These are phyloP conservation scores for Talaromyces rugulosus DNA, from an alignment of 2,329 filamentous ascomycete genomes.

Conservation along the genomic window DNA sequence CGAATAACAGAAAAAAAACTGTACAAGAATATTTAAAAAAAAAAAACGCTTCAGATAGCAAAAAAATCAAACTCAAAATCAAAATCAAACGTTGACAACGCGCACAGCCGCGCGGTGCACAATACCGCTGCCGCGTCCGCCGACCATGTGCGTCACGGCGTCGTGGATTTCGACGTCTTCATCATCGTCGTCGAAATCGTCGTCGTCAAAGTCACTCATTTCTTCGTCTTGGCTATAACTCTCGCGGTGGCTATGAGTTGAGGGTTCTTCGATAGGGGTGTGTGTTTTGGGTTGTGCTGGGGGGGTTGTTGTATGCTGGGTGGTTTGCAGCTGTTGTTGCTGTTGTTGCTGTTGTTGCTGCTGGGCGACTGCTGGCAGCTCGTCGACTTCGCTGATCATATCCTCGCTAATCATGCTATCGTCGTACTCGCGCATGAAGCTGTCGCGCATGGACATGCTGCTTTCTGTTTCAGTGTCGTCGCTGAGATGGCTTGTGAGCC, in stretches of 20 bases:
- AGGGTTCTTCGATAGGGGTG: neutral
- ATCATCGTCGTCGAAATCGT: slow-evolving; percentile 6
- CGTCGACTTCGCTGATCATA: neutral
- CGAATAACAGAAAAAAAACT: neutral
- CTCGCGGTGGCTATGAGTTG: neutral
- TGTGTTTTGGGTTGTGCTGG: neutral
- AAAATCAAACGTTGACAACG: slow-evolving; percentile 8
- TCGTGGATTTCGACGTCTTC: slow-evolving; percentile 11
- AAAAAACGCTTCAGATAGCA: neutral
- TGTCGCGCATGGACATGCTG: slow-evolving; percentile 8
- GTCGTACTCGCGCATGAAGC: slow-evolving; percentile 13
- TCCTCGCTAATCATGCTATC: neutral
- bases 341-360: neutral
- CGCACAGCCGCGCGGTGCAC: slow-evolving; percentile 9
- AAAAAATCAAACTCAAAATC: neutral
- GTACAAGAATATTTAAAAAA: neutral
- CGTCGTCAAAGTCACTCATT: slow-evolving; percentile 1
- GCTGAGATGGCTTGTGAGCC: neutral
- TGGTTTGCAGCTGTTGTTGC: neutral
- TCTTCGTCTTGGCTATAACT: neutral
- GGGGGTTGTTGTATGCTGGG: neutral
- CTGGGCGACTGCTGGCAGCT: neutral
- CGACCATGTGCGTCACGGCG: slow-evolving; percentile 7
- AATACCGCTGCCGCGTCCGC: neutral
- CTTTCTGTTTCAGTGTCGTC: slow-evolving; percentile 1